Evolutionary conservation across 495 filamentous ascomycete genomes (phyloP).

Genomic region (Rhypophila decipiens): DNA sequence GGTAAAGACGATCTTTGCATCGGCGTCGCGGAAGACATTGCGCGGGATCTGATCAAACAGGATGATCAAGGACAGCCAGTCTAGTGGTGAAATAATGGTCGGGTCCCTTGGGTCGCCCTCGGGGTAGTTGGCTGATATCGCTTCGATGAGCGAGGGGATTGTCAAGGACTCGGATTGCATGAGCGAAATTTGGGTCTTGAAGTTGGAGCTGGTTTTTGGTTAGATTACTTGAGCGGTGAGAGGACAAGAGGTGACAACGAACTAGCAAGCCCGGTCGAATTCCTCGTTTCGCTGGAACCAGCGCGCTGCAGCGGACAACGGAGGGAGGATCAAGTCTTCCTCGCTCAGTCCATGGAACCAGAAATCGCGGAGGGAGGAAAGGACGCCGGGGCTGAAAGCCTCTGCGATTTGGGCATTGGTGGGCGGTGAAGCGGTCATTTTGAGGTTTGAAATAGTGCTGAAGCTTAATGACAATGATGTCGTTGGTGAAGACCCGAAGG

Average conservation of each 20-base stretch:
- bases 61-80: constrained; percentile 14
- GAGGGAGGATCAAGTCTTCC: neutral
- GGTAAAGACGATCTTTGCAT: constrained; percentile 2
- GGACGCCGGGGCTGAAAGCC: neutral
- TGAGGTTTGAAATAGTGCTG: too few species aligned
- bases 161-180: neutral
- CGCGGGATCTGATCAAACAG: constrained; percentile 19
- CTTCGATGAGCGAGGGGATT: constrained; percentile 6
- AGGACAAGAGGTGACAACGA: neutral
- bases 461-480: too few species aligned
- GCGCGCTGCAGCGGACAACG: neutral
- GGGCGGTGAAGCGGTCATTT: too few species aligned
- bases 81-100: constrained; percentile 3
- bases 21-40: constrained; percentile 12
- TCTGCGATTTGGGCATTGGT: too few species aligned
- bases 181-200: neutral
- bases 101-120: too few species aligned
- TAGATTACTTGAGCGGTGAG: neutral
- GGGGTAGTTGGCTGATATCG: constrained; percentile 6
- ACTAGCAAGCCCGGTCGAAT: neutral
- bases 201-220: neutral
- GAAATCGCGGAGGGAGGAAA: neutral
- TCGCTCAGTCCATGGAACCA: neutral
- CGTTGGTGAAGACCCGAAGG: too few species aligned
- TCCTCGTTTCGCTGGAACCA: neutral